These are phyloP conservation scores for Pythium periplocum DNA, from an alignment of 352 stramenopile species.

Conservation along the genomic window DNA sequence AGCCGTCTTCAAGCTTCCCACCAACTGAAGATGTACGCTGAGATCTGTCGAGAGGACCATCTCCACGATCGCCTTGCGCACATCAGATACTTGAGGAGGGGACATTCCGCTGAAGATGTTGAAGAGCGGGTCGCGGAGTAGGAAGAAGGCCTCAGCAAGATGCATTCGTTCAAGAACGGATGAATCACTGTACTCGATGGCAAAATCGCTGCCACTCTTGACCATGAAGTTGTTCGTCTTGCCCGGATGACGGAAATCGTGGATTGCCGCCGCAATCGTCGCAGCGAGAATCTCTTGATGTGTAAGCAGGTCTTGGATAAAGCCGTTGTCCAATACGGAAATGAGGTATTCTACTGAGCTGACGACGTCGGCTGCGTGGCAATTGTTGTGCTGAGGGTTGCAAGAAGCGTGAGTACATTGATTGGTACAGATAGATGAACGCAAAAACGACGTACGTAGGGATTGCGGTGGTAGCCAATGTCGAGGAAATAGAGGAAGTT, in stretches of 20 bases:
- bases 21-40: constrained; percentile 72
- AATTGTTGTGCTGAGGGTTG: constrained; percentile 63
- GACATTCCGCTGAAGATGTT: constrained; percentile 75
- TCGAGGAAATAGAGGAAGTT: constrained; percentile 82
- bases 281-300: constrained; percentile 78
- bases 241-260: constrained; percentile 78
- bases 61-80: constrained; percentile 79
- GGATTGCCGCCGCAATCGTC: constrained; percentile 75
- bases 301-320: constrained; percentile 75
- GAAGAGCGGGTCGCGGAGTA: constrained; percentile 54
- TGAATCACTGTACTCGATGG: constrained; percentile 79
- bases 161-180: constrained; percentile 86
- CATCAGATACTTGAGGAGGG: constrained; percentile 46
- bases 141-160: constrained; percentile 74
- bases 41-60: constrained; percentile 86
- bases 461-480: constrained; percentile 75
- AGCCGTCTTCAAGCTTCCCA: constrained; percentile 74
- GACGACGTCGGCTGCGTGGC: constrained; percentile 73
- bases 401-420: no score
- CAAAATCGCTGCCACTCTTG: constrained; percentile 63
- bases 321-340: constrained; percentile 71
- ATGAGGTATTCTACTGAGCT: constrained; percentile 81
- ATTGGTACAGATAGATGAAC: background rate
- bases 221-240: constrained; percentile 88
- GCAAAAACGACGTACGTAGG: constrained; percentile 48